A percentile compares a stretch with the other conserved stretches of the same genome.
Conservation (phyloP, 2,329 filamentous ascomycete genomes). For the Hypoxylon sp. region DNA sequence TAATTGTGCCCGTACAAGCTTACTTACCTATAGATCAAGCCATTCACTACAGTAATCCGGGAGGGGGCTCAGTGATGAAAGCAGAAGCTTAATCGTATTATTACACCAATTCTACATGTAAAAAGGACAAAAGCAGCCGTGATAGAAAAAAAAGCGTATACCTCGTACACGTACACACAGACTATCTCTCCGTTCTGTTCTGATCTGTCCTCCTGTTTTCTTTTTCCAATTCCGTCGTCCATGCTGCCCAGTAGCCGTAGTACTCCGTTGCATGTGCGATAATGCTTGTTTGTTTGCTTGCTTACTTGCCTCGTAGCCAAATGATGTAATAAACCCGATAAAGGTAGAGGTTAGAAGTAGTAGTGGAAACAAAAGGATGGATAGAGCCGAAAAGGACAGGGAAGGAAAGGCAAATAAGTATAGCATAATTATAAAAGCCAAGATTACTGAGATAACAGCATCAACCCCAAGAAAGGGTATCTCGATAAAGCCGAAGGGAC, state of each 20-base stretch:
- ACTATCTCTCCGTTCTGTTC: background rate
- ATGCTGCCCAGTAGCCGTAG: constrained; percentile 1
- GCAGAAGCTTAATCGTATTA: constrained; percentile 4
- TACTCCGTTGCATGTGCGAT: background rate
- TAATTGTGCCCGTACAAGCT: no score
- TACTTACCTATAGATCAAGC: no score
- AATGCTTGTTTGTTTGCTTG: background rate
- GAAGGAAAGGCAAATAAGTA: background rate
- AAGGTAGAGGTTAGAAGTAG: background rate
- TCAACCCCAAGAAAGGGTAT: background rate
- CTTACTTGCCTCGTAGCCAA: constrained; percentile 5
- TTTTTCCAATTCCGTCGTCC: background rate
- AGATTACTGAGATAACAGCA: background rate
- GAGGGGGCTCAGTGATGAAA: background rate
- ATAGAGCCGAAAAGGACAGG: background rate
- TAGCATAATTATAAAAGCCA: constrained; percentile 10
- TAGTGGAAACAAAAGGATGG: background rate
- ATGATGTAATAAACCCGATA: background rate
- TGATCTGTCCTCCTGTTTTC: constrained; percentile 1
- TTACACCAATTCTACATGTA: constrained; percentile 2
- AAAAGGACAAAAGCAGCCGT: background rate
- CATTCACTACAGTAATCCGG: no score
- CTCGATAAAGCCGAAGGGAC: background rate
- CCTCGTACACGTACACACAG: constrained; percentile 30
- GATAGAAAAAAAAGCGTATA: constrained; percentile 15